These are phyloP conservation scores for Fusarium sp. DNA, from an alignment of 2,329 filamentous ascomycete species.

Conservation along the genomic window DNA sequence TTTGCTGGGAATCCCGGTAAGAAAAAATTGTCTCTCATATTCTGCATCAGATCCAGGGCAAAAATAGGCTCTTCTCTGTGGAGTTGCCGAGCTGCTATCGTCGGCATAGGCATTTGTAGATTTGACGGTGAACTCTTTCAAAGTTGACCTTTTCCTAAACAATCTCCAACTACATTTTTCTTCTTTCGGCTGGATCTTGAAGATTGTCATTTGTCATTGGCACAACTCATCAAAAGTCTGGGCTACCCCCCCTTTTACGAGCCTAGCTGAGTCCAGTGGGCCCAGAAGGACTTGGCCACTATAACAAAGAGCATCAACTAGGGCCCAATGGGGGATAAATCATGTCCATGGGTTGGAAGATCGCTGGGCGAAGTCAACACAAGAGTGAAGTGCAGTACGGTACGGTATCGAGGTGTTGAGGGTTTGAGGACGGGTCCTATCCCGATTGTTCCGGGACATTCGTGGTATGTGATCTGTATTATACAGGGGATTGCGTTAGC, in stretches of 20 bases:
- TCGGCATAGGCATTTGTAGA: not conserved
- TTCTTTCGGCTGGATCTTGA: not conserved
- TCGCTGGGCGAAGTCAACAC: constrained; percentile 23
- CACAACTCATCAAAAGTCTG: constrained; percentile 10
- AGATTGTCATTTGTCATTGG: constrained; percentile 6
- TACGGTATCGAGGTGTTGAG: constrained; percentile 3
- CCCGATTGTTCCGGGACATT: constrained; percentile 23
- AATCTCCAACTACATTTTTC: constrained; percentile 1
- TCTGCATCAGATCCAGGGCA: not conserved
- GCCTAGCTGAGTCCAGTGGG: constrained; percentile 20
- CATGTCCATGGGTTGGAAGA: constrained; percentile 17
- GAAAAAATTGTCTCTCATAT: not conserved
- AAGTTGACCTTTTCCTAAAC: not conserved
- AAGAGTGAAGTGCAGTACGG: not conserved
- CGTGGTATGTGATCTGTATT: not conserved
- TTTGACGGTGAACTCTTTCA: not conserved
- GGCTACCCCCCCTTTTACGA: constrained; percentile 21
- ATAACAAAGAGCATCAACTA: constrained; percentile 18
- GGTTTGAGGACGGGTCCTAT: constrained; percentile 20
- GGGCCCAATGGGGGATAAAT: constrained; percentile 25
- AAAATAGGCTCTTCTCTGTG: not conserved
- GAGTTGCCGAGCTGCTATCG: not conserved
- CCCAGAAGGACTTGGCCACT: constrained; percentile 23
- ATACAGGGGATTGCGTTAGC: constrained; percentile 1
- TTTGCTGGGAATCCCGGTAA: constrained; percentile 7